Evolutionary conservation across 2,329 filamentous ascomycete genomes (phyloP).

Genomic region (Fusarium sp.): DNA sequence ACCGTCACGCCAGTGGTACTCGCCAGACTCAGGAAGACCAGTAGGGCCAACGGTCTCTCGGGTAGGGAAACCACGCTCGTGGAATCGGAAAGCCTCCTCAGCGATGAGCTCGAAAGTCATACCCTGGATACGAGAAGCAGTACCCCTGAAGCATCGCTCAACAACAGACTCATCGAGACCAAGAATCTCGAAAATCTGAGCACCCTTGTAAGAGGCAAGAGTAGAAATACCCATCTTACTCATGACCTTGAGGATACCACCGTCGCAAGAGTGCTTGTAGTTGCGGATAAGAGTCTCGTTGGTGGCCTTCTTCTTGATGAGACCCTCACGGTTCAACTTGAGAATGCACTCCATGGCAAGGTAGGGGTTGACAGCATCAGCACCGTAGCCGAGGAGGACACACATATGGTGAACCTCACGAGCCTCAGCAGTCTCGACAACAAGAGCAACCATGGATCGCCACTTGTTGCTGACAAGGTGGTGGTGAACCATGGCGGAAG

Average conservation of each 20-base stretch:
- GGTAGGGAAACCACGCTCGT: conserved; percentile 91
- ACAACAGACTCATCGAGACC: conserved; percentile 93
- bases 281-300: conserved; percentile 89
- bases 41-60: conserved; percentile 80
- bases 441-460: conserved; percentile 86
- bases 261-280: conserved; percentile 96
- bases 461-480: conserved; percentile 96
- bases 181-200: conserved; percentile 96
- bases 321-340: conserved; percentile 92
- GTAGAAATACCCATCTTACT: conserved; percentile 99
- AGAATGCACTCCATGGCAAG: conserved; percentile 95
- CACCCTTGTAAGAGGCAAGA: conserved; percentile 94
- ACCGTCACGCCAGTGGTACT: conserved; percentile 98
- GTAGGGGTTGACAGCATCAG: conserved; percentile 94
- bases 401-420: conserved; percentile 99
- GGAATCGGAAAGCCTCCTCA: conserved; percentile 92
- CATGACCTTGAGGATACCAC: conserved; percentile 98
- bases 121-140: conserved; percentile 92
- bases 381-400: conserved; percentile 95
- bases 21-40: conserved; percentile 89
- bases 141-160: conserved; percentile 94
- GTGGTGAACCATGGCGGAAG: conserved; percentile 94
- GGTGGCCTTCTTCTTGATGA: conserved; percentile 89
- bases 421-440: conserved; percentile 93
- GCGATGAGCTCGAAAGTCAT: conserved; percentile 94